A percentile compares a stretch with the other conserved stretches of the same genome.
These are phyloP conservation scores for Suillus luteus DNA, from an alignment of 768 basidiomycete species.

Conservation along the genomic window DNA sequence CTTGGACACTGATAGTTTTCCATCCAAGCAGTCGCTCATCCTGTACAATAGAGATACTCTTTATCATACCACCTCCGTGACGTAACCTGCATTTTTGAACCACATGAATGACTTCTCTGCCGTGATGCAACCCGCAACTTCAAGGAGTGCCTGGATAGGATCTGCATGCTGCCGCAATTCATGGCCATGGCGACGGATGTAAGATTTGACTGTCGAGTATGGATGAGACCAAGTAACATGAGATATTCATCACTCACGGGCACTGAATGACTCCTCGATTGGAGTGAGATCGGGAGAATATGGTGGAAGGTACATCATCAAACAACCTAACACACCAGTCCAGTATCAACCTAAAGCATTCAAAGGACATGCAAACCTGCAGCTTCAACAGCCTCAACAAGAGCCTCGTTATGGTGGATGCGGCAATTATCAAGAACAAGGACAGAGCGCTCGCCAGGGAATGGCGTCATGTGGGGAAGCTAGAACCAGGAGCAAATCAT, in stretches of 20 bases:
- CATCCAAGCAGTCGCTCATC: no score
- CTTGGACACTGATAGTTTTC: no score
- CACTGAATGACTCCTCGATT: constrained; percentile 2
- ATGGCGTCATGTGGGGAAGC: background rate
- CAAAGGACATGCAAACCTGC: background rate
- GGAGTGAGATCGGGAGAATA: background rate
- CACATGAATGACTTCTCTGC: constrained; percentile 11
- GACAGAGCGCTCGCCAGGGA: background rate
- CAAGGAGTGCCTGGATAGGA: constrained; percentile 3
- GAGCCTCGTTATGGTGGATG: background rate
- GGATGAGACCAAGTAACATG: background rate
- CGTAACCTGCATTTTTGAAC: constrained; percentile 13
- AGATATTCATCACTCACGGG: background rate
- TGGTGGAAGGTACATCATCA: background rate
- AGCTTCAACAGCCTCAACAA: background rate
- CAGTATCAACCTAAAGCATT: no score
- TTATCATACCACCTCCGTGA: constrained; percentile 6
- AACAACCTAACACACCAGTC: no score
- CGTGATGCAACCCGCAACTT: constrained; percentile 10
- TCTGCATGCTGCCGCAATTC: background rate
- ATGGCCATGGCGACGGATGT: constrained; percentile 5
- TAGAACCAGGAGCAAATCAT: background rate
- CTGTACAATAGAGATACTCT: no score
- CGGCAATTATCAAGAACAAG: background rate
- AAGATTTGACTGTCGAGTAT: background rate